These are phyloP conservation scores for Cordyceps pruinosa DNA, from an alignment of 2,329 filamentous ascomycete species.

Conservation along the genomic window DNA sequence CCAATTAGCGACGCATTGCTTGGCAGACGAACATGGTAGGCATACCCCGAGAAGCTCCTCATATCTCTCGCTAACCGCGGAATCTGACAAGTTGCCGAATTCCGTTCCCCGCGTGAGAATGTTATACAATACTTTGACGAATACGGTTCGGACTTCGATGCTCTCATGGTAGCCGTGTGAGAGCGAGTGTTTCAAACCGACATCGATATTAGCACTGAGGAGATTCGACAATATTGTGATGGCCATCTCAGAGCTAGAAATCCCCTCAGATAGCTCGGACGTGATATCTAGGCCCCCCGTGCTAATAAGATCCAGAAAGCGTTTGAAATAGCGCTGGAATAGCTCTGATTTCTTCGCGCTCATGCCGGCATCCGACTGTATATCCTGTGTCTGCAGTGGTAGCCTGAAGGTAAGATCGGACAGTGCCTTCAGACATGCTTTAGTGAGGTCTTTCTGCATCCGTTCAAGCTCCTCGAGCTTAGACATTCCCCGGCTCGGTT, in stretches of 20 bases:
- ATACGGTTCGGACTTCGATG: constrained; percentile 61
- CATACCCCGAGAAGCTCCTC: constrained; percentile 54
- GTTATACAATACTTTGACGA: constrained; percentile 63
- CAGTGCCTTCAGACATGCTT: constrained; percentile 57
- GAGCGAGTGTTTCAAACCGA: constrained; percentile 62
- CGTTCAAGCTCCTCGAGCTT: constrained; percentile 51
- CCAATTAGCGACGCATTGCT: constrained; percentile 13
- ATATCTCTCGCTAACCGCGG: constrained; percentile 62
- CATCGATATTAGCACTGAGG: constrained; percentile 63
- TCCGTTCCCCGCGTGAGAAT: constrained; percentile 66
- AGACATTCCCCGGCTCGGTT: constrained; percentile 32
- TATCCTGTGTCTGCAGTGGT: constrained; percentile 58
- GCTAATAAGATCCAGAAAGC: constrained; percentile 59
- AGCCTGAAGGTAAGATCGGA: constrained; percentile 60
- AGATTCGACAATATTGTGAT: constrained; percentile 64
- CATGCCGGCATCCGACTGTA: constrained; percentile 57
- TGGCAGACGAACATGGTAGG: constrained; percentile 4
- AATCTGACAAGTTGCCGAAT: constrained; percentile 61
- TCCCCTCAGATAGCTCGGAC: constrained; percentile 41
- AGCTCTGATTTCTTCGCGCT: constrained; percentile 64
- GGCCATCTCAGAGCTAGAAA: constrained; percentile 53
- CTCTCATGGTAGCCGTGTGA: constrained; percentile 67
- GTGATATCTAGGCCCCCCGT: constrained; percentile 42
- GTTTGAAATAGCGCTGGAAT: constrained; percentile 66
- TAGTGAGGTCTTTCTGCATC: constrained; percentile 59